These are phyloP conservation scores for Narthecium ossifragum DNA, from an alignment of 106 monocot species.

Conservation along the genomic window DNA sequence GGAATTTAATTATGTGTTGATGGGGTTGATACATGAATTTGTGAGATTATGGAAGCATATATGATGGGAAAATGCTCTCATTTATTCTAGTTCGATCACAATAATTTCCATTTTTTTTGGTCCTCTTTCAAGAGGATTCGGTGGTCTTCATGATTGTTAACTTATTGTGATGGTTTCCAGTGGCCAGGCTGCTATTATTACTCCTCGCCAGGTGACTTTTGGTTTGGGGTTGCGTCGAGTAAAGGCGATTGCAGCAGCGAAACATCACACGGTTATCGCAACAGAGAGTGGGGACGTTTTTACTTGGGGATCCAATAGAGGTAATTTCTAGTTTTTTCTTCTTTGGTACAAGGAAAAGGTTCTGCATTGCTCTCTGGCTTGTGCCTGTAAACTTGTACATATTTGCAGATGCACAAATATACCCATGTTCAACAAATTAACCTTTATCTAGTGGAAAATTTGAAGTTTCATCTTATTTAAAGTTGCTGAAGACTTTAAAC, in stretches of 20 bases:
- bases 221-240: slow-evolving; percentile 73
- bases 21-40: too few species aligned
- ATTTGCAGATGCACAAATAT: background rate
- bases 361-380: too few species aligned
- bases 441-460: background rate
- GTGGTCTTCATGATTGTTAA: background rate
- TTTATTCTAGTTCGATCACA: too few species aligned
- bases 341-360: too few species aligned
- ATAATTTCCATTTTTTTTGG: too few species aligned
- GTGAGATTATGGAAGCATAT: too few species aligned
- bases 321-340: slow-evolving; percentile 19
- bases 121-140: too few species aligned
- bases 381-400: too few species aligned
- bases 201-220: slow-evolving; percentile 71
- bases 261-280: slow-evolving; percentile 96
- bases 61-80: too few species aligned
- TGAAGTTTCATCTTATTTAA: background rate
- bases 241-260: slow-evolving; percentile 77
- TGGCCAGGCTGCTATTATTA: slow-evolving; percentile 95
- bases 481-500: background rate
- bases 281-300: slow-evolving; percentile 89
- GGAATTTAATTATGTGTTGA: too few species aligned
- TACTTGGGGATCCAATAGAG: slow-evolving; percentile 99
- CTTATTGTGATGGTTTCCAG: slow-evolving; percentile 34
- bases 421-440: background rate